Percentiles rank a stretch among this genome's conserved stretches.
Conservation (phyloP, 805 yeast species). For the Kuraishia borneana region DNA sequence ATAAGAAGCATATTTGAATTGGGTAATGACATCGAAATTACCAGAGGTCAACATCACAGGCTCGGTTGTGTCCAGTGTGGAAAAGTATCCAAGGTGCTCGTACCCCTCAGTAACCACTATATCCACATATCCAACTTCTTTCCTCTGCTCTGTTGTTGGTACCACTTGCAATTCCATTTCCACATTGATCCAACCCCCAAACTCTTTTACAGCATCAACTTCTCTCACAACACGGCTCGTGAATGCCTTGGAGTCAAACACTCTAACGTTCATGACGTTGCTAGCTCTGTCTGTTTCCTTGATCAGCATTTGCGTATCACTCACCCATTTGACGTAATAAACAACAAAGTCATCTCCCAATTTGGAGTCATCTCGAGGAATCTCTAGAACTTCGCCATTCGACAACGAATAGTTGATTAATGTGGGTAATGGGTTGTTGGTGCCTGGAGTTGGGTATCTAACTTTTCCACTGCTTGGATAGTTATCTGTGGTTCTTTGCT, state of each 20-base stretch:
- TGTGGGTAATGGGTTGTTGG: slow-evolving; percentile 41
- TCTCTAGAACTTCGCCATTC: not conserved
- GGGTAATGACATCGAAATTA: slow-evolving; percentile 38
- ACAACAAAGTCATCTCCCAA: slow-evolving; percentile 39
- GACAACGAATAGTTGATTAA: slow-evolving; percentile 27
- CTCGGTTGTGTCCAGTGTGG: slow-evolving; percentile 25
- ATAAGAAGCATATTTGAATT: slow-evolving; percentile 33
- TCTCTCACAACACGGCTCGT: slow-evolving; percentile 28
- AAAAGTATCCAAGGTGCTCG: slow-evolving; percentile 55
- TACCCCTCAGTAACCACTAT: slow-evolving; percentile 41
- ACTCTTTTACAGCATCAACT: slow-evolving; percentile 27
- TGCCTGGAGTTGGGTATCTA: slow-evolving; percentile 71
- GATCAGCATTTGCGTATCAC: slow-evolving; percentile 33
- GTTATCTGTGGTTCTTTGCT: slow-evolving; percentile 5
- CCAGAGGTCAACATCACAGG: slow-evolving; percentile 34
- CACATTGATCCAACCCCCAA: slow-evolving; percentile 35
- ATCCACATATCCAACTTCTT: slow-evolving; percentile 50
- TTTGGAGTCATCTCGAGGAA: slow-evolving; percentile 17
- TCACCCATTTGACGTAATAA: slow-evolving; percentile 54
- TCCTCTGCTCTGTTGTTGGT: slow-evolving; percentile 18
- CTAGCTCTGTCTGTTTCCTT: slow-evolving; percentile 58
- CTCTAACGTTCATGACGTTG: slow-evolving; percentile 37
- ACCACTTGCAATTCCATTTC: slow-evolving; percentile 18
- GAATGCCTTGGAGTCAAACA: slow-evolving; percentile 21
- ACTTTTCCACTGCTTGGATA: slow-evolving; percentile 37